Evolutionary conservation across 495 filamentous ascomycete genomes (phyloP).

Genomic region (Penicillium bialowiezense): DNA sequence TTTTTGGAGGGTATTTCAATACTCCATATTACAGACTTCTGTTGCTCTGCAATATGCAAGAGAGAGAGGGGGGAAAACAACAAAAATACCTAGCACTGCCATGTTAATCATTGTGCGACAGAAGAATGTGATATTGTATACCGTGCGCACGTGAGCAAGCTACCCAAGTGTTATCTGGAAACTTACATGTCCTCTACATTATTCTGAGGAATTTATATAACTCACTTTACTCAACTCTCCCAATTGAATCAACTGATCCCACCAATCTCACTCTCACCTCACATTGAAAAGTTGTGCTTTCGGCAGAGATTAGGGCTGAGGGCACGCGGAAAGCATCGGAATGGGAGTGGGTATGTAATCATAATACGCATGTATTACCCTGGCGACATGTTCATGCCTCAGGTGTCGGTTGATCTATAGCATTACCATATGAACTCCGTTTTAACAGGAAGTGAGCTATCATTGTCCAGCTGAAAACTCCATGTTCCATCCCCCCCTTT

Average conservation of each 20-base stretch:
- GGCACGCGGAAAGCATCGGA: constrained; percentile 31
- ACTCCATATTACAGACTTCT: too few species aligned
- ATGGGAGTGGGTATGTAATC: constrained; percentile 24
- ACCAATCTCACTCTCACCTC: not conserved
- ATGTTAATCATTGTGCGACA: constrained; percentile 16
- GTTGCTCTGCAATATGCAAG: too few species aligned
- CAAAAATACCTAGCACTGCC: not conserved
- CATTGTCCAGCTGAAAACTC: not conserved
- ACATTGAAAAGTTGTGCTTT: constrained; percentile 6
- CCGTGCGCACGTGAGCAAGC: not conserved
- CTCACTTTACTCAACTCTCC: too few species aligned
- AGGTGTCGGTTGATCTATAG: not conserved
- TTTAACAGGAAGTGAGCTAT: constrained; percentile 2
- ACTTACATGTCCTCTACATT: too few species aligned
- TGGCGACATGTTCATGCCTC: not conserved
- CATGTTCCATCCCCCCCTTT: not conserved
- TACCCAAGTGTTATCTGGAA: not conserved
- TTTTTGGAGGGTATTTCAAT: too few species aligned
- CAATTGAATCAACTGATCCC: not conserved
- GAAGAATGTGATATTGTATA: constrained; percentile 14
- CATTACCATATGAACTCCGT: not conserved
- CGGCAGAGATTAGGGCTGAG: constrained; percentile 32
- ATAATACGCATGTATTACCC: constrained; percentile 14
- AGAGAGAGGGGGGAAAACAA: not conserved
- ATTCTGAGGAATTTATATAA: too few species aligned